Base-by-base conservation (phyloP, 2,329 filamentous ascomycete genomes). In the Aspergillus hortae region DNA sequence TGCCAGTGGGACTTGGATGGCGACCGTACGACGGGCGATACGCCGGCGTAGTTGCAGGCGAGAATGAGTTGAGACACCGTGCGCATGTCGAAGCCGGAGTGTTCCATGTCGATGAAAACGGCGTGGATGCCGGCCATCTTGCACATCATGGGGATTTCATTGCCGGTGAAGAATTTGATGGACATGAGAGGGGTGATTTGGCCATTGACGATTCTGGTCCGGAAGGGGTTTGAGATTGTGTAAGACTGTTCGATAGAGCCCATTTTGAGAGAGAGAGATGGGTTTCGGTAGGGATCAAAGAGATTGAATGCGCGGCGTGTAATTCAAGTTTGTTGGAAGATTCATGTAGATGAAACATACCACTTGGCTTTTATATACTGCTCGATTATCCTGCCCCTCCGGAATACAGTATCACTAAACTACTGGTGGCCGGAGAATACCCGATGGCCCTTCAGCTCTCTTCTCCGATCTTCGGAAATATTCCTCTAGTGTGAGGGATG, bases 51-150 rank as follows among this genome's bases (percentile, higher is more conserved):
- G 30, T 69, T 64, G 46, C 65, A 69, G 15, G 74, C 73, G 5
- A 74, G 64, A 46, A 68, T 67, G 10, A 77, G 62, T 51, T 75
- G 73, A 14, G 62, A 57, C 6, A 68, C 65, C 0, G 63, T 59
- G 53, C 67, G 65, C 17, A 77, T 58, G 49, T 69, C 65, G 27
- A 76, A 61, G 2, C 68, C 59, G 2, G 70, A 73, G 53, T 77
- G 75, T 53, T 77, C 74, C 70, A 77, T 73, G 48, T 77, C 74
- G 51, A 77, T 70, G 51, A 77, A 67, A 36, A 76, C 64, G 38
- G 67, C 72, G 45, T 75, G 67, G 46, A 74, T 67, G 6, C 73
- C 73, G 10, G 74, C 72, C 47, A 66, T 73, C 51, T 72, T 73
- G 48, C 62, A 63, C 60, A 74, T 69, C 62, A 70, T 70, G 14